Evolutionary conservation across 1,284 basidiomycete species (phyloP), one percentile per base, ranked within the genome.

Genomic region (Puccinia horiana): DNA sequence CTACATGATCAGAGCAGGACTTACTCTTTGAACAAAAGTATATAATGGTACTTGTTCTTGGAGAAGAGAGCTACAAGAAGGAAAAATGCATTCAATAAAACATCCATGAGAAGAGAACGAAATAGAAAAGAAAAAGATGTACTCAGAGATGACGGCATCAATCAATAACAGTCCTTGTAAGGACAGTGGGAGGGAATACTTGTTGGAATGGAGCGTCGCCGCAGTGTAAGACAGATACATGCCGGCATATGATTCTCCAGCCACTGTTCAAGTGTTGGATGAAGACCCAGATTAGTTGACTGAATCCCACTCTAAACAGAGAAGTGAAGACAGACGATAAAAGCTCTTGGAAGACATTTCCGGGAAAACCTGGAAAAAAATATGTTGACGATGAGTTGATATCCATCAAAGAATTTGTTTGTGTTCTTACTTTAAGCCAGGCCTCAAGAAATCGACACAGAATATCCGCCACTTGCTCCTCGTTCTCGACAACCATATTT

Each of bases 401-500:
- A n/a, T n/a, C n/a, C n/a, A n/a, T n/a, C n/a, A 20, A 52, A 52
- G 20, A 9, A 52, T 12, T 12, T 16, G 20, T 52, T 12, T 23
- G 18, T 52, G 11, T 52, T 52, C 65, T 69, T n/a, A 79, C 76
- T 32, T 69, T 56, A 4, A 79, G 32, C 32, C 42, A 79, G 26
- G 42, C 47, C 32, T 70, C n/a, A 74, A 85, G 84, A 84, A 87
- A 87, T 0, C 85, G 85, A 77, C 84, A 85, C 69, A 89, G 87
- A 72, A 87, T 84, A 12, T 83, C 83, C 0, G 87, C 87, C 23
- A 87, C 84, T 70, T 87, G 86, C 9, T 84, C 83, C 77, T 88
- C 85, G 63, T 86, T 85, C 0, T 76, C 88, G 82, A 91, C 91
- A 83, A 91, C 90, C 0, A 92, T 92, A 14, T 85, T 89, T 5